Base-by-base conservation (phyloP, 1,284 basidiomycete species). In the Cutaneotrichosporon sp. region DNA sequence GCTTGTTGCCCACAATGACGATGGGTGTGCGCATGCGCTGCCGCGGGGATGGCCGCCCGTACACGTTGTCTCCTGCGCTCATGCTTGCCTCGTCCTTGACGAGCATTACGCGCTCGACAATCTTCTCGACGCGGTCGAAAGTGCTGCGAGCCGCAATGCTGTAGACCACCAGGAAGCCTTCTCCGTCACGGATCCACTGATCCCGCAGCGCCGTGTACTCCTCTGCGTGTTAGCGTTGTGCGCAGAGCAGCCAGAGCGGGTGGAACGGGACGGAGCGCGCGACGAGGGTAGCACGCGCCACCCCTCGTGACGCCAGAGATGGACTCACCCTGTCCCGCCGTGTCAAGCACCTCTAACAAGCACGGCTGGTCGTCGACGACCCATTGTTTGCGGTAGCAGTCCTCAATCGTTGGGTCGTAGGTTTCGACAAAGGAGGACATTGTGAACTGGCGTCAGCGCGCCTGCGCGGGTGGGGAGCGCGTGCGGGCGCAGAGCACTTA, bases 151-250 rank as follows among this genome's bases (percentile, higher is more conserved):
- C 95, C 58, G 94, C 92, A 78, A 99, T 97, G 56, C 93, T 97
- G 82, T 99, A 99, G 61, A 99, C 97, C 62, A 99, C 87, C 67
- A 99, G 89, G 82, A 99, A 99, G 11, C 95, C 97, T 82, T 99
- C 94, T 66, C 97, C 95, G 79, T 98, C 97, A 91, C 91, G 87
- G 70, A 99, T 97, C 92, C 97, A 99, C 81, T 99, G 95, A 83
- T 99, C 95, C 69, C 97, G 88, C 76, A 99, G 86, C 36, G 97
- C 97, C 58, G 93, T 95, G 75, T 94, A 95, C 79, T 95, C 92
- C 89, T 95, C 92, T 94, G 78, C 60, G 45, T 54, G 61, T 59
- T 54, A 63, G 57, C 43, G 34, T 7, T n/a, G n/a, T n/a, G n/a
- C n/a, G n/a, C n/a, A n/a, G n/a, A n/a, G n/a, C n/a, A n/a, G n/a